These are phyloP conservation scores for Aspergillus sp. DNA, from an alignment of 2,329 filamentous ascomycete species.

Conservation along the genomic window DNA sequence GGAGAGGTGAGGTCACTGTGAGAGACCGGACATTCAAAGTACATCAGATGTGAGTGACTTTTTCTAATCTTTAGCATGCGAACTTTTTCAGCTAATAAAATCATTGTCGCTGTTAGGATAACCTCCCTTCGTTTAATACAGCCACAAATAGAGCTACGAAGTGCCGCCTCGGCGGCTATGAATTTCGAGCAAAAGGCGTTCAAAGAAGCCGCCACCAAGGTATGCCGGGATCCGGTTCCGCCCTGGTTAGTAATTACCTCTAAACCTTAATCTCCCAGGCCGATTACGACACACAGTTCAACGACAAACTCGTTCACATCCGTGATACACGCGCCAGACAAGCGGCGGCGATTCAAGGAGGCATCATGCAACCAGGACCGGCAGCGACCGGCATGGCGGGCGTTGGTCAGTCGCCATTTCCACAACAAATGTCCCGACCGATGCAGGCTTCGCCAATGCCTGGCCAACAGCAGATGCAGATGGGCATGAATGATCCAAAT, in stretches of 20 bases:
- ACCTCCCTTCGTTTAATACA: slow-evolving; percentile 48
- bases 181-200: slow-evolving; percentile 49
- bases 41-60: slow-evolving; percentile 42
- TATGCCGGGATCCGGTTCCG: slow-evolving; percentile 11
- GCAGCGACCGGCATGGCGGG: slow-evolving; percentile 32
- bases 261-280: slow-evolving; percentile 24
- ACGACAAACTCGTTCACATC: slow-evolving; percentile 46
- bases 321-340: slow-evolving; percentile 46
- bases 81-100: slow-evolving; percentile 7
- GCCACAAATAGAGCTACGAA: slow-evolving; percentile 39
- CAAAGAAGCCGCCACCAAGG: slow-evolving; percentile 39
- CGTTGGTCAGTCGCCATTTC: slow-evolving; percentile 45
- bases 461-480: slow-evolving; percentile 38
- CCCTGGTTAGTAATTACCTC: background rate
- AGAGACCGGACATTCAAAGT: slow-evolving; percentile 44
- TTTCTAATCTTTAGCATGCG: background rate
- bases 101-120: slow-evolving; percentile 31
- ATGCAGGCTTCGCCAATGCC: slow-evolving; percentile 53
- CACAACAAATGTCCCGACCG: slow-evolving; percentile 50
- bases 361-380: slow-evolving; percentile 38
- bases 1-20: slow-evolving; percentile 43
- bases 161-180: slow-evolving; percentile 42
- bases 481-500: slow-evolving; percentile 35
- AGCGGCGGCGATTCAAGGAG: slow-evolving; percentile 40
- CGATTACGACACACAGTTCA: slow-evolving; percentile 46